A percentile compares a stretch with the other conserved stretches of the same genome.
phyloP scores from a whole-genome alignment of 306 rosid genomes.

The Quercus ilex region DNA sequence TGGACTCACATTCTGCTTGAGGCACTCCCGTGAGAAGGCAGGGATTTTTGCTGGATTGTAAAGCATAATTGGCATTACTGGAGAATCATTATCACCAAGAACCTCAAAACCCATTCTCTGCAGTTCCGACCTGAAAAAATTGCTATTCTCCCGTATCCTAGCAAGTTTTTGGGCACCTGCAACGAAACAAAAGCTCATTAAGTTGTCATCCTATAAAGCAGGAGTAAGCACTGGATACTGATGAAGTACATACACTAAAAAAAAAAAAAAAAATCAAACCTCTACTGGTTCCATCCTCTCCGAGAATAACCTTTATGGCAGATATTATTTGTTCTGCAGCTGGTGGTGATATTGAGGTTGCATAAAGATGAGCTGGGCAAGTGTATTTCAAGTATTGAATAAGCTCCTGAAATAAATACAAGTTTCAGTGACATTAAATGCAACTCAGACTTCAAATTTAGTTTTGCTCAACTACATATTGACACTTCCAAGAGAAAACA shows the following conservation, averaged over 20 bases:
- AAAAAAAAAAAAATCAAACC: slow-evolving; percentile 33
- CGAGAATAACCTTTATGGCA: slow-evolving; percentile 70
- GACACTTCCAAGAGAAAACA: background rate
- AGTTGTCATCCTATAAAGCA: background rate
- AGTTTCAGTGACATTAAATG: too few species aligned
- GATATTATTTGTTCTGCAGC: slow-evolving; percentile 87
- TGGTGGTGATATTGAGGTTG: slow-evolving; percentile 88
- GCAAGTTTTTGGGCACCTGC: slow-evolving; percentile 85
- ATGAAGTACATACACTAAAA: background rate
- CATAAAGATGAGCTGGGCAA: slow-evolving; percentile 91
- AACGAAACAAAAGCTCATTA: background rate
- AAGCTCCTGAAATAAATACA: slow-evolving; percentile 51
- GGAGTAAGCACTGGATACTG: too few species aligned
- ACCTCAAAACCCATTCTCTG: slow-evolving; percentile 88
- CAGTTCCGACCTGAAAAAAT: slow-evolving; percentile 86
- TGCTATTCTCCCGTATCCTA: slow-evolving; percentile 73
- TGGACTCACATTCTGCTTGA: slow-evolving; percentile 65
- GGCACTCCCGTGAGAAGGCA: slow-evolving; percentile 90
- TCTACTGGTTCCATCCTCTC: slow-evolving; percentile 90
- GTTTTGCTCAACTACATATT: background rate
- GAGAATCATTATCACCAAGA: slow-evolving; percentile 76
- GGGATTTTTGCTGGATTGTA: slow-evolving; percentile 89
- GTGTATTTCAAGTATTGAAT: slow-evolving; percentile 67
- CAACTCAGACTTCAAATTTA: too few species aligned
- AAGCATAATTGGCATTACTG: slow-evolving; percentile 88